Evolutionary conservation across 352 stramenopile genomes (phyloP).

Genomic region (Phytophthora pseudosyringae): DNA sequence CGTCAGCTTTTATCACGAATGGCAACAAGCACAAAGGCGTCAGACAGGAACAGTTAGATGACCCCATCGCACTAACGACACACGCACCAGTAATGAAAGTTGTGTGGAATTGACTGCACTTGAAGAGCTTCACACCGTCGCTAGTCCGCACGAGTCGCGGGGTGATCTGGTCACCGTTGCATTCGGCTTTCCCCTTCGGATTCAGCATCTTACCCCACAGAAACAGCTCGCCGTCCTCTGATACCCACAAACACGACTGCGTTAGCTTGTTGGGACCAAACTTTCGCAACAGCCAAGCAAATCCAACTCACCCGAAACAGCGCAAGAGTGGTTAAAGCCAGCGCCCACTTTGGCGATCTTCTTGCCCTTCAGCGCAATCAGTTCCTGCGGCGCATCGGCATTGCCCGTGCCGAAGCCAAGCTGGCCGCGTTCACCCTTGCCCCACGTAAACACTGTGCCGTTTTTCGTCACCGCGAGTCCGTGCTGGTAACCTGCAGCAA

Average conservation of each 20-base stretch:
- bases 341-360: conserved; percentile 67
- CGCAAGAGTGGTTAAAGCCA: conserved; percentile 87
- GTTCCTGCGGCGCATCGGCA: conserved; percentile 68
- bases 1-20: conserved; percentile 49
- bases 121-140: conserved; percentile 65
- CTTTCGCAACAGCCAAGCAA: background rate
- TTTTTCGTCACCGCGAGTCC: conserved; percentile 69
- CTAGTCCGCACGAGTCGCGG: conserved; percentile 75
- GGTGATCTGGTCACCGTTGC: conserved; percentile 71
- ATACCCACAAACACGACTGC: conserved; percentile 5
- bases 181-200: conserved; percentile 65
- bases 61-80: background rate
- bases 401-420: conserved; percentile 84
- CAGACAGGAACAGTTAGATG: conserved; percentile 8
- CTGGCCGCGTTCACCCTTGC: conserved; percentile 84
- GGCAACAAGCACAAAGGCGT: conserved; percentile 7
- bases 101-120: conserved; percentile 89
- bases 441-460: conserved; percentile 81
- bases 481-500: conserved; percentile 83
- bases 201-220: conserved; percentile 88
- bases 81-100: conserved; percentile 76
- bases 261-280: conserved; percentile 4
- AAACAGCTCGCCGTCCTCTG: conserved; percentile 80
- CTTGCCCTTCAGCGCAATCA: conserved; percentile 81
- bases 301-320: conserved; percentile 45